Conservation (phyloP, 495 filamentous ascomycete genomes). For the Neurospora hispaniola region DNA sequence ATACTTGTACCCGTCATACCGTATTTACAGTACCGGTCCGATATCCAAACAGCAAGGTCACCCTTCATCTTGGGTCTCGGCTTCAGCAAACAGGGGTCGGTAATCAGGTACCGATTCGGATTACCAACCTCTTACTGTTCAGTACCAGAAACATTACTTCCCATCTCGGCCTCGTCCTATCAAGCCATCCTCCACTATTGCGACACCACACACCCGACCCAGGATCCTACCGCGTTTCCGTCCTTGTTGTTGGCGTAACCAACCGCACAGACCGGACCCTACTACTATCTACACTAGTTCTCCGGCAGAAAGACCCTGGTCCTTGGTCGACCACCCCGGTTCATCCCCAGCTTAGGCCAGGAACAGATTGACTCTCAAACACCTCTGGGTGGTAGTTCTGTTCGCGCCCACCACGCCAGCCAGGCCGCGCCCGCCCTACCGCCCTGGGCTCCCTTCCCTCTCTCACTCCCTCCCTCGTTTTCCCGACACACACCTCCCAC, state of each 20-base stretch:
- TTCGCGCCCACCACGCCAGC: not conserved
- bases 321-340: not conserved
- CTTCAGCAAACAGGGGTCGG: not conserved
- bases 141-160: not conserved
- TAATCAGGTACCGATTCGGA: not conserved
- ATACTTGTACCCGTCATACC: not conserved
- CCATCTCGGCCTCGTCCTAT: not conserved
- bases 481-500: not conserved
- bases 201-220: not conserved
- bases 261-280: not conserved
- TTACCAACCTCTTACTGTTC: not conserved
- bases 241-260: not conserved
- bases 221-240: not conserved
- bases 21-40: not conserved
- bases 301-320: not conserved
- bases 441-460: slow-evolving; percentile 1
- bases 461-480: not conserved
- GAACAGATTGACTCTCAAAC: not conserved
- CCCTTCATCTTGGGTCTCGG: not conserved
- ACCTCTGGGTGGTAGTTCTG: not conserved
- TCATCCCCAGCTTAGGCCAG: not conserved
- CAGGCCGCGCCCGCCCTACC: not conserved
- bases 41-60: not conserved
- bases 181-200: not conserved
- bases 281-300: not conserved